These are phyloP conservation scores for Candida insectorum DNA, from an alignment of 805 yeast species.

Conservation along the genomic window DNA sequence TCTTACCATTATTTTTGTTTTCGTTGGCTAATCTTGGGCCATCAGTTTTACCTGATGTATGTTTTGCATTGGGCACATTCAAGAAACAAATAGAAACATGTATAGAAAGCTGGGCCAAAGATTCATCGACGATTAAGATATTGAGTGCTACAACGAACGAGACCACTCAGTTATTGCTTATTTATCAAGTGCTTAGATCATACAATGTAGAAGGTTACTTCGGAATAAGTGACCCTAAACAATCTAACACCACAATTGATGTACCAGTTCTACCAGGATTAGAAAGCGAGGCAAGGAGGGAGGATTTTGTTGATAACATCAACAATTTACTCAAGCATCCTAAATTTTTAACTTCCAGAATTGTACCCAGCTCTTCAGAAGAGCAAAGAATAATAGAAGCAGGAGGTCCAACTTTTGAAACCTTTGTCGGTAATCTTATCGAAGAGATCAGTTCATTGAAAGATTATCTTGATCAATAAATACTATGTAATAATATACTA, in stretches of 20 bases:
- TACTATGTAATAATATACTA: not conserved
- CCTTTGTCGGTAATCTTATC: conserved; percentile 29
- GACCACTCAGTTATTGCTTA: conserved; percentile 57
- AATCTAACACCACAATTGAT: conserved; percentile 17
- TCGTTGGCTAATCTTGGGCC: conserved; percentile 63
- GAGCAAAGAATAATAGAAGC: conserved; percentile 58
- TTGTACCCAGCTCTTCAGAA: conserved; percentile 59
- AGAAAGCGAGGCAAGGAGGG: conserved; percentile 55
- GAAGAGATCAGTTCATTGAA: conserved; percentile 35
- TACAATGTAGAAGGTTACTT: conserved; percentile 53
- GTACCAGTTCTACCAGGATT: conserved; percentile 52
- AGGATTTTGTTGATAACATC: conserved; percentile 57
- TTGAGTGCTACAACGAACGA: conserved; percentile 36
- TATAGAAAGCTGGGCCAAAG: conserved; percentile 65
- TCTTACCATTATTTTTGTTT: conserved; percentile 63
- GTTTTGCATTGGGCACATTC: conserved; percentile 61
- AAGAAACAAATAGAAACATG: conserved; percentile 62
- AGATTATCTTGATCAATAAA: conserved; percentile 15
- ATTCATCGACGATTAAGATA: conserved; percentile 41
- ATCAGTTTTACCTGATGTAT: conserved; percentile 59
- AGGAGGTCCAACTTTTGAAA: conserved; percentile 29
- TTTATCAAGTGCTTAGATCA: conserved; percentile 55
- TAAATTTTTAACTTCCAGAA: conserved; percentile 69
- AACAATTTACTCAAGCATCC: conserved; percentile 83
- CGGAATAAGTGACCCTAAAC: conserved; percentile 5